Conservation (phyloP, 768 basidiomycete species). For the Podaxis sp. region DNA sequence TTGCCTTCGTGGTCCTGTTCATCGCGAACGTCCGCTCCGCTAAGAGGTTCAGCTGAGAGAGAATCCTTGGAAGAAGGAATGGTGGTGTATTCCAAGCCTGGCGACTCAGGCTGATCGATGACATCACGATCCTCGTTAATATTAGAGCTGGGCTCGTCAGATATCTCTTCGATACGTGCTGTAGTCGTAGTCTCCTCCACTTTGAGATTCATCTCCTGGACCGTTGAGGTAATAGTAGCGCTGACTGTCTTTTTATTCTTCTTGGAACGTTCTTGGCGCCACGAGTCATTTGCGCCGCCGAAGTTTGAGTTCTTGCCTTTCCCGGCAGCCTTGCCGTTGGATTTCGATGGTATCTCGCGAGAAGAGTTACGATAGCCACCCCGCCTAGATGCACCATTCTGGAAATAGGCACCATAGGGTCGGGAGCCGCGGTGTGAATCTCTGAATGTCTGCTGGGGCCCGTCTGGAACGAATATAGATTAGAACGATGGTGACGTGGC, state of each 20-base stretch:
- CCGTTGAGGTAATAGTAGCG: background rate
- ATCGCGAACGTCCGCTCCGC: background rate
- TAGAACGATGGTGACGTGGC: background rate
- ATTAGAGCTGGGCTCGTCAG: background rate
- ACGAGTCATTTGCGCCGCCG: too few relatives aligned
- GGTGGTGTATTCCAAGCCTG: background rate
- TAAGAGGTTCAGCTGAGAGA: background rate
- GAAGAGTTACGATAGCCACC: background rate
- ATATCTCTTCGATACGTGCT: background rate
- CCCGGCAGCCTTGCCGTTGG: background rate
- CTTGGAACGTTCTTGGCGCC: background rate
- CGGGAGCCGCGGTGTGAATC: background rate
- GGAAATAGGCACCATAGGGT: background rate
- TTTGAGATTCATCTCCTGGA: slow-evolving; percentile 6
- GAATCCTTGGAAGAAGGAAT: background rate
- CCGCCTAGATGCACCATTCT: background rate
- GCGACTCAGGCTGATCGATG: background rate
- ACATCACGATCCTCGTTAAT: background rate
- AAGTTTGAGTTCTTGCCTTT: background rate
- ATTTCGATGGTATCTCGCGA: background rate
- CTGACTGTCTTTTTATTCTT: background rate
- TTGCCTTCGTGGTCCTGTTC: background rate
- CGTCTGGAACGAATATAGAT: background rate
- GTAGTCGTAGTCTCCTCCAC: background rate
- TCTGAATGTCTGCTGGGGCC: background rate